These are phyloP conservation scores for Cephalotrichum gorgonifer DNA, from an alignment of 2,329 filamentous ascomycete genomes.

Conservation along the genomic window DNA sequence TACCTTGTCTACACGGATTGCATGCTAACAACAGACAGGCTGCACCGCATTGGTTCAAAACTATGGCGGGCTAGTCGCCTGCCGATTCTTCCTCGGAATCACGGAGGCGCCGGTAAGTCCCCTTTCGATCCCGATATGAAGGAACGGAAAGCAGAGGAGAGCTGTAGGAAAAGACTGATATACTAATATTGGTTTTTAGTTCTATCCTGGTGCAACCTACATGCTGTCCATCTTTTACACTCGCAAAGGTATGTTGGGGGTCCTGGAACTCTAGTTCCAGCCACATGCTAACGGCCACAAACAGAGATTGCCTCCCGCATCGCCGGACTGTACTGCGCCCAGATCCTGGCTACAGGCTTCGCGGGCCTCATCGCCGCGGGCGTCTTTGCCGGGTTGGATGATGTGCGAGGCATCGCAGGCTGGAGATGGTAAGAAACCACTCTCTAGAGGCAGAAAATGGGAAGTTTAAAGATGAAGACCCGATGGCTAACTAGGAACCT, in stretches of 20 bases:
- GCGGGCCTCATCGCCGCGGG: constrained; percentile 54
- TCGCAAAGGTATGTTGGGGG: constrained; percentile 24
- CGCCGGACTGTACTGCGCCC: constrained; percentile 48
- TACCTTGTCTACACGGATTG: background rate
- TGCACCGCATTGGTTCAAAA: constrained; percentile 24
- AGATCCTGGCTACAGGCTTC: constrained; percentile 57
- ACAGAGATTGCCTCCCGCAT: constrained; percentile 51
- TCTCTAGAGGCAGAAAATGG: no score
- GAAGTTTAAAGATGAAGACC: background rate
- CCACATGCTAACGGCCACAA: constrained; percentile 12
- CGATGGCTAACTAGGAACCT: no score
- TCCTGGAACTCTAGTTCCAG: background rate
- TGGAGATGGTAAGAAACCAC: constrained; percentile 42
- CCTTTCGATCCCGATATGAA: background rate
- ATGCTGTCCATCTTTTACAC: constrained; percentile 45
- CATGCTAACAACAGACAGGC: constrained; percentile 4
- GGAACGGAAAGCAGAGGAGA: no score
- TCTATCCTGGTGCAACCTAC: constrained; percentile 27
- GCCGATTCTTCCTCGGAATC: constrained; percentile 27
- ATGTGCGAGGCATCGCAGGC: constrained; percentile 40
- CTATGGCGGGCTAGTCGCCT: constrained; percentile 21
- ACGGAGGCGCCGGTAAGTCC: constrained; percentile 18
- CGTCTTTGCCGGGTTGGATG: constrained; percentile 49
- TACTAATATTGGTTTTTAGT: constrained; percentile 9
- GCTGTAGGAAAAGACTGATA: no score